Percentiles rank a stretch among this genome's conserved stretches.
phyloP scores from a whole-genome alignment of 139 green algal genomes.

The Chlorella sp. region DNA sequence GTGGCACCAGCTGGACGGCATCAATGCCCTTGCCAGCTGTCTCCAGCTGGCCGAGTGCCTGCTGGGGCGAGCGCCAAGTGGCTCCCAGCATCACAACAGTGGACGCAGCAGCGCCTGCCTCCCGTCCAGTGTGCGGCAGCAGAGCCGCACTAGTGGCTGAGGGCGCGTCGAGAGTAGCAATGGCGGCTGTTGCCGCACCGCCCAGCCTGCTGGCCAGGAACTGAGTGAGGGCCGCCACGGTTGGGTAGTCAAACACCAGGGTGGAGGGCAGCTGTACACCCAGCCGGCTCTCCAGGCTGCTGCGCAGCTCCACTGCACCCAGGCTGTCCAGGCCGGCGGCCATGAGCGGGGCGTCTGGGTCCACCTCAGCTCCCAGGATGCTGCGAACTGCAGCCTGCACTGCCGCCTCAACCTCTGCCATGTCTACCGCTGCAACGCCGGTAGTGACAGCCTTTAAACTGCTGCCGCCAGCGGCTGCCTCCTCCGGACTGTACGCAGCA shows the following conservation, averaged over 20 bases:
- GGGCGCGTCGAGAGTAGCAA: too few relatives aligned
- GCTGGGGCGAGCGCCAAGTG: conserved; percentile 9
- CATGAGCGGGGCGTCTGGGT: conserved; percentile 45
- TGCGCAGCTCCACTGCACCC: conserved; percentile 60
- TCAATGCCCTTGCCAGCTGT: conserved; percentile 38
- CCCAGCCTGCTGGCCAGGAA: conserved; percentile 21
- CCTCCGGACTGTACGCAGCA: not conserved
- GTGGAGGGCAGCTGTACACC: conserved; percentile 69
- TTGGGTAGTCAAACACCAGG: conserved; percentile 82
- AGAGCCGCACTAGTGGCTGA: not conserved
- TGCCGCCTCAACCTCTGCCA: not conserved
- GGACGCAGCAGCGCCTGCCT: not conserved
- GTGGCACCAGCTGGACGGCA: conserved; percentile 54
- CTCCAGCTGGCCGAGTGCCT: not conserved
- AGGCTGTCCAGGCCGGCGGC: conserved; percentile 70
- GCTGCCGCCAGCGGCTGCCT: too few relatives aligned
- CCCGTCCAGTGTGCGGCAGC: not conserved
- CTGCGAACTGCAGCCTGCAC: conserved; percentile 31
- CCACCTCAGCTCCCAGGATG: conserved; percentile 35
- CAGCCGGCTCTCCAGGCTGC: conserved; percentile 52
- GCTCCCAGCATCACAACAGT: conserved; percentile 17
- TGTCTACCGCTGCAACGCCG: not conserved
- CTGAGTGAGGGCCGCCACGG: conserved; percentile 43
- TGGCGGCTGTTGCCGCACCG: not conserved
- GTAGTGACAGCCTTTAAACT: not conserved